phyloP scores from a whole-genome alignment of 345 rosid species.

The Aurinia saxatilis region DNA sequence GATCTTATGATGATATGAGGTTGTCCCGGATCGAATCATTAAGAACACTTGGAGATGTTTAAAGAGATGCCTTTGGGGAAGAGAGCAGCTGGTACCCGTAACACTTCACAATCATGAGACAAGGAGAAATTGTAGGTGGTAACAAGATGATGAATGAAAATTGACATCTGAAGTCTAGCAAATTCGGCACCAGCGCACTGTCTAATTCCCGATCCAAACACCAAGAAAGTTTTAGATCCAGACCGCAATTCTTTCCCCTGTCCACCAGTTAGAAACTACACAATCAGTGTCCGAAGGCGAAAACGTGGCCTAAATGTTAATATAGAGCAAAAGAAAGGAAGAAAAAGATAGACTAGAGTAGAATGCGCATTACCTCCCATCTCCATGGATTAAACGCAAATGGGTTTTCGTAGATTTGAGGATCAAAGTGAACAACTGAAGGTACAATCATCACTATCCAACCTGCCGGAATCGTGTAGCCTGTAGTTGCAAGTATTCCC shows the following conservation, averaged over 20 bases:
- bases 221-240: constrained; percentile 37
- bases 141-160: constrained; percentile 28
- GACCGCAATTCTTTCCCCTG: constrained; percentile 27
- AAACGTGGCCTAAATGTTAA: too few species aligned
- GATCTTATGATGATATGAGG: too few species aligned
- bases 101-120: constrained; percentile 17
- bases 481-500: not conserved
- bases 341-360: not conserved
- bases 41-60: not conserved
- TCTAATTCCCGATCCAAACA: constrained; percentile 42
- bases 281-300: too few species aligned
- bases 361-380: constrained; percentile 28
- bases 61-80: constrained; percentile 24
- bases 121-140: constrained; percentile 23
- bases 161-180: constrained; percentile 31
- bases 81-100: constrained; percentile 15
- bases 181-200: constrained; percentile 42
- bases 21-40: not conserved
- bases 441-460: constrained; percentile 34
- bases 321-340: not conserved
- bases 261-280: not conserved
- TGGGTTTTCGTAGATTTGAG: constrained; percentile 31
- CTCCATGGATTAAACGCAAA: too few species aligned
- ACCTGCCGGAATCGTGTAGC: constrained; percentile 40
- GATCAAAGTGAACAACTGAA: constrained; percentile 23